phyloP scores from a whole-genome alignment of 116 monocot genomes.

The Thalassia testudinum region DNA sequence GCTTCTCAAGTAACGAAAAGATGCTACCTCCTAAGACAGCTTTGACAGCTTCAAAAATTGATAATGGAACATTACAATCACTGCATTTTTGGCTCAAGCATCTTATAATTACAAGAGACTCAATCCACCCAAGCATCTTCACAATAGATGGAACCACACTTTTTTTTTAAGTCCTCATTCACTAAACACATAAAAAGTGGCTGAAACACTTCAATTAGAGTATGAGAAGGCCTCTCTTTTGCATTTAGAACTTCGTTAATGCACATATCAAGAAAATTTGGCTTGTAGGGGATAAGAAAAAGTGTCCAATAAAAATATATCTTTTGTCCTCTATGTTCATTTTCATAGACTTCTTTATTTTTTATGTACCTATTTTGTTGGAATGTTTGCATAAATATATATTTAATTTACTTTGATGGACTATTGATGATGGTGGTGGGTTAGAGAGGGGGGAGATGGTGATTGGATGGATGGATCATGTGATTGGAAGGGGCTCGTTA shows the following conservation, averaged over 20 bases:
- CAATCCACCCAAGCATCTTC: slow-evolving; percentile 67
- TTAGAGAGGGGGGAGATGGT: no score
- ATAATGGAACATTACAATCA: slow-evolving; percentile 59
- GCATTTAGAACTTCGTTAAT: slow-evolving; percentile 66
- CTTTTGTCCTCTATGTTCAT: no score
- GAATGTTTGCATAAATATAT: no score
- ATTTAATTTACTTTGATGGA: no score
- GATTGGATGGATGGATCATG: no score
- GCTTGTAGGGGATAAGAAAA: no score
- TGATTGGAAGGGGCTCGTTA: no score
- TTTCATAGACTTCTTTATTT: no score
- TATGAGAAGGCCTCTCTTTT: slow-evolving; percentile 54
- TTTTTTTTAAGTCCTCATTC: slow-evolving; percentile 66
- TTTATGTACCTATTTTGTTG: no score
- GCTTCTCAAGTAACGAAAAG: not conserved
- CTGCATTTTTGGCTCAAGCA: slow-evolving; percentile 66
- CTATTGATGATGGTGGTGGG: no score
- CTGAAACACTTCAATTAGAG: slow-evolving; percentile 40
- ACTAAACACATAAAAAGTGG: slow-evolving; percentile 53
- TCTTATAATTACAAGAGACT: slow-evolving; percentile 53
- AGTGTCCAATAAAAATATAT: no score
- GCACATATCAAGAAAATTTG: slow-evolving; percentile 69
- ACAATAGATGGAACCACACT: slow-evolving; percentile 55
- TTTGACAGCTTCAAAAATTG: slow-evolving; percentile 56
- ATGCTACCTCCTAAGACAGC: slow-evolving; percentile 51